Evolutionary conservation across 1,284 basidiomycete genomes (phyloP).

Genomic region (Sporisorium graminicola): DNA sequence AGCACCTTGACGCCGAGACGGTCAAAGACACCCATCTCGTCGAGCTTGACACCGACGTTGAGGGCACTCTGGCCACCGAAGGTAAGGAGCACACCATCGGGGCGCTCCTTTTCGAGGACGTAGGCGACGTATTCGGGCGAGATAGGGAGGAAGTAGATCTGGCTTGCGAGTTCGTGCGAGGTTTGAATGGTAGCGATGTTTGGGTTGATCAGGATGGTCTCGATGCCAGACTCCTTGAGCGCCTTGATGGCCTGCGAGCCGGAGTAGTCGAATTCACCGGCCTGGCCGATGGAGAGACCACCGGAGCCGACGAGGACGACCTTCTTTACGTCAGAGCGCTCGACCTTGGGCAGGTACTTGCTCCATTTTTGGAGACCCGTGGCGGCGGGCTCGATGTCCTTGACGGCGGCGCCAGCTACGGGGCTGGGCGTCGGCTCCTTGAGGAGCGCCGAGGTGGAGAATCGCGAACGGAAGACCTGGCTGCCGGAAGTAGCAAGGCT

Average conservation of each 20-base stretch:
- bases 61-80: conserved; percentile 98
- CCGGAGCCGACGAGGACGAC: conserved; percentile 97
- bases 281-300: conserved; percentile 96
- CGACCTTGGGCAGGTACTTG: conserved; percentile 65
- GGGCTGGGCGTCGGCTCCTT: conserved; percentile 45
- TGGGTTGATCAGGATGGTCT: conserved; percentile 80
- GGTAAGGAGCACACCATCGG: conserved; percentile 95
- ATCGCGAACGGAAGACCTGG: conserved; percentile 47
- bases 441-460: conserved; percentile 46
- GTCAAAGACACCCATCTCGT: conserved; percentile 97
- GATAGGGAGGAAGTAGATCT: conserved; percentile 98
- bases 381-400: conserved; percentile 58
- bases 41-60: conserved; percentile 97
- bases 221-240: conserved; percentile 92
- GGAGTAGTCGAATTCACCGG: conserved; percentile 99
- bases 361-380: conserved; percentile 62
- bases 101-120: conserved; percentile 96
- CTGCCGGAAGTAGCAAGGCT: conserved; percentile 35
- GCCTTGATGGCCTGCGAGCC: conserved; percentile 99
- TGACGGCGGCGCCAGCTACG: conserved; percentile 44
- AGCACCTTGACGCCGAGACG: conserved; percentile 93
- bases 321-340: conserved; percentile 84
- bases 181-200: conserved; percentile 70
- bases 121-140: conserved; percentile 98
- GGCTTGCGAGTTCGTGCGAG: conserved; percentile 92